phyloP scores from a whole-genome alignment of 495 filamentous ascomycete genomes.

The Articulospora tetracladia region DNA sequence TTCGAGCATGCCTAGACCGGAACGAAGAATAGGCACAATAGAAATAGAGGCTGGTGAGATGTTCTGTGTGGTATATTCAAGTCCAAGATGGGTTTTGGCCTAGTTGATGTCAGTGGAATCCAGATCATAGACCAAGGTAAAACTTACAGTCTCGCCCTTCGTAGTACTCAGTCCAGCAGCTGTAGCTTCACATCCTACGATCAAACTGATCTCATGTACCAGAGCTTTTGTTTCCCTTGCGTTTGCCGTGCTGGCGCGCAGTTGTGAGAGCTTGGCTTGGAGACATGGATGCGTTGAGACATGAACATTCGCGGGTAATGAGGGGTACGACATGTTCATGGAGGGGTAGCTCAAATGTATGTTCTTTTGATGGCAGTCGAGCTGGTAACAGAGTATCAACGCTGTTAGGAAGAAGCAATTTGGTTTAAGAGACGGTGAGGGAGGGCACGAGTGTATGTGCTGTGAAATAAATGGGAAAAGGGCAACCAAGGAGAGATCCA shows the following conservation, averaged over 20 bases:
- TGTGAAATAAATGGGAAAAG: neutral
- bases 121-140: slow-evolving; percentile 6
- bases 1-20: slow-evolving; percentile 86
- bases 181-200: slow-evolving; percentile 80
- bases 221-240: slow-evolving; percentile 75
- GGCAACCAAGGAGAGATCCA: neutral
- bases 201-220: slow-evolving; percentile 79
- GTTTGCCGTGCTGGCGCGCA: slow-evolving; percentile 67
- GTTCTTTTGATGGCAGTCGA: neutral
- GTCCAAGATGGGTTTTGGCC: slow-evolving; percentile 73
- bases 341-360: neutral
- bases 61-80: slow-evolving; percentile 56
- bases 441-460: neutral
- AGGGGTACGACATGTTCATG: slow-evolving; percentile 25
- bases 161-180: slow-evolving; percentile 52
- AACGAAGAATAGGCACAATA: slow-evolving; percentile 88
- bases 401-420: neutral
- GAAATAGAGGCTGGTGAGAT: slow-evolving; percentile 63
- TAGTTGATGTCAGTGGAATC: slow-evolving; percentile 27
- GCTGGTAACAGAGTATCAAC: too few relatives aligned
- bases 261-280: slow-evolving; percentile 81
- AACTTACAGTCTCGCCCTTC: slow-evolving; percentile 40
- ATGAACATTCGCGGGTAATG: slow-evolving; percentile 68
- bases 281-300: slow-evolving; percentile 85
- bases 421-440: neutral